phyloP scores from a whole-genome alignment of 2,329 filamentous ascomycete species.

The Colletotrichum chrysophilum region DNA sequence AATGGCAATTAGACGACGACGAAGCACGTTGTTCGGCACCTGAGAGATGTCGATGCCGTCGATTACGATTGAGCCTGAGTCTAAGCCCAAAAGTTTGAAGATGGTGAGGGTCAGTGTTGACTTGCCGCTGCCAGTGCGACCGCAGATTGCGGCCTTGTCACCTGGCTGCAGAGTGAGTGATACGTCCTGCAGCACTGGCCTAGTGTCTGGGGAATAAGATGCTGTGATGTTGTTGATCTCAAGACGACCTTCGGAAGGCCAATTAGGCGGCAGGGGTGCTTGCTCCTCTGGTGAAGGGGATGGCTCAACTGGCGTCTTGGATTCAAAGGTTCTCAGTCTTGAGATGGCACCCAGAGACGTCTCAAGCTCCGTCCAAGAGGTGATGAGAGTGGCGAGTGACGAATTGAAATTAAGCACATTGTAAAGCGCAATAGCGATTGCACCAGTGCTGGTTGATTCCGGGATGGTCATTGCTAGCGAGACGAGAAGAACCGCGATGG shows the following conservation, averaged over 20 bases:
- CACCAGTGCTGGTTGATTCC: slow-evolving; percentile 10
- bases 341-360: slow-evolving; percentile 28
- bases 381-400: slow-evolving; percentile 25
- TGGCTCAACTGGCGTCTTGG: slow-evolving; percentile 17
- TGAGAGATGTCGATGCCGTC: slow-evolving; percentile 32
- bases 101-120: slow-evolving; percentile 23
- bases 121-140: slow-evolving; percentile 27
- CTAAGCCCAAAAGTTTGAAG: slow-evolving; percentile 28
- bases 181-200: slow-evolving; percentile 20
- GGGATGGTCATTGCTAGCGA: not conserved
- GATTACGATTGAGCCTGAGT: slow-evolving; percentile 29
- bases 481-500: slow-evolving; percentile 25
- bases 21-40: slow-evolving; percentile 25
- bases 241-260: slow-evolving; percentile 24
- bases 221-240: slow-evolving; percentile 19
- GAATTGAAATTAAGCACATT: slow-evolving; percentile 34
- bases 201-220: not conserved
- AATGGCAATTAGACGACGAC: slow-evolving; percentile 35
- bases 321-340: slow-evolving; percentile 23
- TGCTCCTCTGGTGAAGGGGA: not conserved
- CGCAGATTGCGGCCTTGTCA: slow-evolving; percentile 28
- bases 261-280: slow-evolving; percentile 12
- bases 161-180: slow-evolving; percentile 19
- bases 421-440: slow-evolving; percentile 32
- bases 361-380: slow-evolving; percentile 26